These are phyloP conservation scores for Fonsecaea pedrosoi DNA, from an alignment of 2,329 filamentous ascomycete species.

Conservation along the genomic window DNA sequence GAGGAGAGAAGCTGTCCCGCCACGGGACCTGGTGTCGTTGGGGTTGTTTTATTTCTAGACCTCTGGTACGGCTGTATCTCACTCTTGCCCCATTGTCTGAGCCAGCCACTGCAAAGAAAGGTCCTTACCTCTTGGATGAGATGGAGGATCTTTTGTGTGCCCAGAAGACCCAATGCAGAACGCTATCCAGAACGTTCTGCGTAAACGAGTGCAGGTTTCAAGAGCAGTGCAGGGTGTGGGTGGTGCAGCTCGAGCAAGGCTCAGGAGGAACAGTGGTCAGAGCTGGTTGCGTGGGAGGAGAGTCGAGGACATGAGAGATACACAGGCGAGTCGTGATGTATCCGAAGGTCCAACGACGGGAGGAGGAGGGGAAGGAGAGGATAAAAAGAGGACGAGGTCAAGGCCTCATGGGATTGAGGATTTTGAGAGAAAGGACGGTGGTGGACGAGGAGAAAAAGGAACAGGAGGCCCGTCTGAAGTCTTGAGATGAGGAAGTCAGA, in stretches of 20 bases:
- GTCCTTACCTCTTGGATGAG: conserved; percentile 17
- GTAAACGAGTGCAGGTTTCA: conserved; percentile 34
- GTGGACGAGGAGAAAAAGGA: conserved; percentile 30
- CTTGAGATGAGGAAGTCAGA: conserved; percentile 32
- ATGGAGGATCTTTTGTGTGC: conserved; percentile 10
- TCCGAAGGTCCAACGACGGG: conserved; percentile 37
- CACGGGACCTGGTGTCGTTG: neutral
- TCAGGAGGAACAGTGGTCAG: conserved; percentile 30
- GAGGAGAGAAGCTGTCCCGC: neutral
- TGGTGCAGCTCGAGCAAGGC: conserved; percentile 26
- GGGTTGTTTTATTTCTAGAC: neutral
- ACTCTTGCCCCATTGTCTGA: conserved; percentile 1
- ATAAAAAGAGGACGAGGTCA: conserved; percentile 35
- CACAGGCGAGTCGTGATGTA: conserved; percentile 35
- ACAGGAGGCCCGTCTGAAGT: conserved; percentile 27
- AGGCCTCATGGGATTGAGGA: conserved; percentile 30
- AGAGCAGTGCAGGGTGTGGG: conserved; percentile 16
- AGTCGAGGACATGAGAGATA: conserved; percentile 39
- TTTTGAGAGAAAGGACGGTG: conserved; percentile 21
- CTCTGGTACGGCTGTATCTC: neutral
- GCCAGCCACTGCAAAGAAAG: conserved; percentile 7
- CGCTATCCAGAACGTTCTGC: conserved; percentile 38
- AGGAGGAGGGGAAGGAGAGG: conserved; percentile 30
- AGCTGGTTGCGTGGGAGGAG: conserved; percentile 28
- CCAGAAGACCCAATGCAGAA: conserved; percentile 29